Conservation (phyloP, 2,329 filamentous ascomycete genomes). For the Helminthosporium solani region DNA sequence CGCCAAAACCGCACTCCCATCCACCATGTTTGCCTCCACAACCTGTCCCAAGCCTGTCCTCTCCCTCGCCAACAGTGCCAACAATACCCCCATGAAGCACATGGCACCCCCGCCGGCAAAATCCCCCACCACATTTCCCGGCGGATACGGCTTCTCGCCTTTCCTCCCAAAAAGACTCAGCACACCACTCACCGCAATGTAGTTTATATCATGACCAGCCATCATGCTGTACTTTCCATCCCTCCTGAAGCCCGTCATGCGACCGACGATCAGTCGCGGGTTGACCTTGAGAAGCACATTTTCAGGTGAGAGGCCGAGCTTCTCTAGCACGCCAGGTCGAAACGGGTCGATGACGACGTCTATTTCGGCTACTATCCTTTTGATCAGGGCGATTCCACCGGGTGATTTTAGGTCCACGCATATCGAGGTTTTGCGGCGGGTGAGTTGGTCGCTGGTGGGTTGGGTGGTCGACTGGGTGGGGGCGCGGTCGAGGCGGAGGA, state of each 20-base stretch:
- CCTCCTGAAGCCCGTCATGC: constrained; percentile 86
- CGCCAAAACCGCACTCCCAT: constrained; percentile 77
- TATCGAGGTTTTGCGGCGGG: constrained; percentile 78
- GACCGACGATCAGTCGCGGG: constrained; percentile 73
- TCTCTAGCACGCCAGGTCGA: constrained; percentile 86
- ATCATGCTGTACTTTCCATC: constrained; percentile 83
- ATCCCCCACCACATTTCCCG: constrained; percentile 82
- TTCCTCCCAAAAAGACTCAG: constrained; percentile 72
- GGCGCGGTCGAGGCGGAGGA: constrained; percentile 79
- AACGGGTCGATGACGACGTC: constrained; percentile 93
- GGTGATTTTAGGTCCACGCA: constrained; percentile 74
- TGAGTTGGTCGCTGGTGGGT: constrained; percentile 70
- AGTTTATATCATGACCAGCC: constrained; percentile 97
- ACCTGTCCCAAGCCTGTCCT: constrained; percentile 73
- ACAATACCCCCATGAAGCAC: constrained; percentile 77
- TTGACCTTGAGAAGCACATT: constrained; percentile 66
- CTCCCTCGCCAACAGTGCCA: constrained; percentile 71
- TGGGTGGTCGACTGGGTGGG: constrained; percentile 53
- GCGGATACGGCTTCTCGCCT: constrained; percentile 71
- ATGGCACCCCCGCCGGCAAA: constrained; percentile 87
- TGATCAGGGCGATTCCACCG: constrained; percentile 64
- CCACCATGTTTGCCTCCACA: constrained; percentile 96
- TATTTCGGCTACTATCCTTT: constrained; percentile 60
- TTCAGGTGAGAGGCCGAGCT: constrained; percentile 71
- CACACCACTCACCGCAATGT: constrained; percentile 83